Base-by-base conservation (phyloP, 2,329 filamentous ascomycete species). In the Cylindrodendrum hubeiense region DNA sequence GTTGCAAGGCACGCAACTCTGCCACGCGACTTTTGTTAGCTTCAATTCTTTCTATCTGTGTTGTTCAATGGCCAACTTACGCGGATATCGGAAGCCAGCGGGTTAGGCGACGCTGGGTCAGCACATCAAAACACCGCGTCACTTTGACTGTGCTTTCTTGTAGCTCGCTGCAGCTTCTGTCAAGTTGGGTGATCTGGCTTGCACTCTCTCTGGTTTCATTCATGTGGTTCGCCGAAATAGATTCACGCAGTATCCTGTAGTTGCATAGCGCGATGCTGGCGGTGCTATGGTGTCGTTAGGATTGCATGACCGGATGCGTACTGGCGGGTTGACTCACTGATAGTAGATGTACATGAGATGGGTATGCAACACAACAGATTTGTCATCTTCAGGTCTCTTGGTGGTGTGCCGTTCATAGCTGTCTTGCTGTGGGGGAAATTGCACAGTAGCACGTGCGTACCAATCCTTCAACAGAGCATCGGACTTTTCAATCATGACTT, bases 331-430 rank as follows among this genome's bases (percentile, higher is more conserved):
- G 17, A 26, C 46, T 17, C 21, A 52, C 49, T 52, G 19, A 17
- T 52, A 52, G 30, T 52, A 52, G 17, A 52, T 52, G 13, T 34
- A 52, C 49, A 52, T 34, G 28, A 52, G 49, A 13, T 52, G 33
- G 3, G 49, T 52, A 22, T 37, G 19, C 28, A 52, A 21, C 15
- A 52, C 7, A 4, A 34, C 12, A 52, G 49, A 52, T 19, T 33
- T 52, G 28, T 22, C 26, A 5, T 19, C 12, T 13, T 37, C 49
- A 7, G 12, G 26, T 21, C 28, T 49, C 46, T 33, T 49, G 4
- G 5, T 19, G 9, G 26, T n/a, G 5, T 13, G 30, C 7, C 22
- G 8, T 6, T 22, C 3, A 3, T 37, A 13, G 8, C 12, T n/a
- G 4, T 22, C 17, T 1, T 37, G 17, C 19, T 19, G 5, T n/a